Evolutionary conservation across 1,284 basidiomycete genomes (phyloP).

Genomic region (Naganishia cerealis): DNA sequence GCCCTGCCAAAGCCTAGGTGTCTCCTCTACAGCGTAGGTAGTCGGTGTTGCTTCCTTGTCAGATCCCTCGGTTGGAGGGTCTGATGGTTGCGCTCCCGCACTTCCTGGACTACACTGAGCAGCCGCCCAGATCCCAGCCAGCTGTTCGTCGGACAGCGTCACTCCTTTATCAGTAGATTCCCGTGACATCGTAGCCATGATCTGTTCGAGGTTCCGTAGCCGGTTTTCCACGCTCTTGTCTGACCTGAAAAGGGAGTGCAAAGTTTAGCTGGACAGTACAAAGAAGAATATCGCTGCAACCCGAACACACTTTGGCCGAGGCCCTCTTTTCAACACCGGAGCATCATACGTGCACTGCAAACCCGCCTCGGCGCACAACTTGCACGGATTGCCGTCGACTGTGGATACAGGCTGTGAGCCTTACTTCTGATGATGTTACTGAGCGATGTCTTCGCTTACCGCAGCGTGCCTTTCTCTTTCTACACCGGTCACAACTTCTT

Average conservation of each 20-base stretch:
- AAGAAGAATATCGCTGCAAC: constrained; percentile 2
- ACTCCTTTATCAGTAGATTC: constrained; percentile 35
- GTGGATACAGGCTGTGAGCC: constrained; percentile 7
- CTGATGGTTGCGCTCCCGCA: constrained; percentile 28
- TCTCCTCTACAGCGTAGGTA: constrained; percentile 34
- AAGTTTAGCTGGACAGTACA: constrained; percentile 15
- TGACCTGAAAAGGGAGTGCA: constrained; percentile 32
- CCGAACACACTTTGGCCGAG: constrained; percentile 39
- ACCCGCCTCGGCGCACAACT: constrained; percentile 40
- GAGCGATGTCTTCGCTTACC: constrained; percentile 34
- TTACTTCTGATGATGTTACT: too few species aligned
- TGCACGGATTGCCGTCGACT: constrained; percentile 43
- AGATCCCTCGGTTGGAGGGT: background rate
- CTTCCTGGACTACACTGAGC: constrained; percentile 39
- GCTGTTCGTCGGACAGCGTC: constrained; percentile 38
- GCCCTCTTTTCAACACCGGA: constrained; percentile 43
- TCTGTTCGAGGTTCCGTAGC: constrained; percentile 41
- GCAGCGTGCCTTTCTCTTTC: constrained; percentile 44
- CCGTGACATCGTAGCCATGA: constrained; percentile 40
- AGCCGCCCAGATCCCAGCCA: constrained; percentile 40
- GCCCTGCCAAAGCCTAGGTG: background rate
- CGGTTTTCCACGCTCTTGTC: constrained; percentile 40
- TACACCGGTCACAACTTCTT: constrained; percentile 31
- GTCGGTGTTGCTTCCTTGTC: background rate
- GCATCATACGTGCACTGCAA: constrained; percentile 43